Percentiles rank a stretch among this genome's conserved stretches.
These are phyloP conservation scores for Ascoidea asiatica DNA, from an alignment of 805 yeast genomes.

Conservation along the genomic window DNA sequence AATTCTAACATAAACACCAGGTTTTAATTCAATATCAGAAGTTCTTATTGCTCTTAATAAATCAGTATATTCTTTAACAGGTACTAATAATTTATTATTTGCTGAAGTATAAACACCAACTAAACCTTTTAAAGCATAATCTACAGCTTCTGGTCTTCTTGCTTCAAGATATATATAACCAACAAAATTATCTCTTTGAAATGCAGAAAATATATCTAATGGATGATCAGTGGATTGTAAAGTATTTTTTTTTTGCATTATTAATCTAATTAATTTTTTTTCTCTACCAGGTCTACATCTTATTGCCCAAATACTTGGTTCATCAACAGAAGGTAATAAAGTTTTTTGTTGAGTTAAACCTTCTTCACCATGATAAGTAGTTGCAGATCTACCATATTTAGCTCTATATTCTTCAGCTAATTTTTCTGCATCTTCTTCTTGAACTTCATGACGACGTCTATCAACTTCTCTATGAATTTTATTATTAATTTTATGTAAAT, in stretches of 20 bases:
- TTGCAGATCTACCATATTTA: slow-evolving; percentile 76
- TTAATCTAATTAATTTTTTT: slow-evolving; percentile 74
- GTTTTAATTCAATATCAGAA: slow-evolving; percentile 74
- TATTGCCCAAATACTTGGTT: slow-evolving; percentile 92
- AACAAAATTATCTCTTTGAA: slow-evolving; percentile 85
- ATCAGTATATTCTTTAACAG: slow-evolving; percentile 91
- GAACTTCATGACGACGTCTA: slow-evolving; percentile 70
- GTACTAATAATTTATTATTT: slow-evolving; percentile 70
- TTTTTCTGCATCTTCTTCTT: slow-evolving; percentile 90
- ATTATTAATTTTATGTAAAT: slow-evolving; percentile 37
- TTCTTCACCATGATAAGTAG: slow-evolving; percentile 69
- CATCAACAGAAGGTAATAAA: slow-evolving; percentile 88
- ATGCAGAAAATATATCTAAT: slow-evolving; percentile 76
- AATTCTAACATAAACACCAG: slow-evolving; percentile 86
- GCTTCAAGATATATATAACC: slow-evolving; percentile 95
- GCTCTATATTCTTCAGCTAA: slow-evolving; percentile 87
- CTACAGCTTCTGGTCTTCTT: slow-evolving; percentile 82
- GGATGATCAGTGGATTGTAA: slow-evolving; percentile 62
- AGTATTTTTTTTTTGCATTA: slow-evolving; percentile 73
- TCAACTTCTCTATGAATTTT: slow-evolving; percentile 86
- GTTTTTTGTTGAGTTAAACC: slow-evolving; percentile 87
- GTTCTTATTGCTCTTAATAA: slow-evolving; percentile 81
- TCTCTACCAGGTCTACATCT: slow-evolving; percentile 90
- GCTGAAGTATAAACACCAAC: slow-evolving; percentile 59
- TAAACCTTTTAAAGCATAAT: slow-evolving; percentile 76